Conservation (phyloP, 2,329 filamentous ascomycete genomes). For the Paraconiothyrium brasiliense region DNA sequence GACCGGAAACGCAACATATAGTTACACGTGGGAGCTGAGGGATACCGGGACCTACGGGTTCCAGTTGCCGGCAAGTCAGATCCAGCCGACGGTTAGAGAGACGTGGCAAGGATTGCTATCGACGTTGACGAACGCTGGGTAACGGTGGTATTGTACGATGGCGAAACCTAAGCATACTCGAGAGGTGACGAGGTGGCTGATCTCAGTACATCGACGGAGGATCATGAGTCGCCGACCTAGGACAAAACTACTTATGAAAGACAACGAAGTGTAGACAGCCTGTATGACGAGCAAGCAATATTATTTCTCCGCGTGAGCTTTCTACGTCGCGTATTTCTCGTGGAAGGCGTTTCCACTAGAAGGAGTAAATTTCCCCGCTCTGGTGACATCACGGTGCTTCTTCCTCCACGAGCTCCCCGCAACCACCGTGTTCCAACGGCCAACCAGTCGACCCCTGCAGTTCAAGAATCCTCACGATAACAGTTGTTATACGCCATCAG, state of each 20-base stretch:
- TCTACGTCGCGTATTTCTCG: background rate
- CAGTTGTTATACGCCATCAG: background rate
- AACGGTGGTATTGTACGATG: background rate
- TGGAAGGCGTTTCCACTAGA: background rate
- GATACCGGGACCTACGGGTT: slow-evolving; percentile 60
- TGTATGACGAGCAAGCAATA: background rate
- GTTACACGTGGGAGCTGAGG: slow-evolving; percentile 60
- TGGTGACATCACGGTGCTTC: slow-evolving; percentile 10
- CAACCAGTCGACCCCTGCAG: background rate
- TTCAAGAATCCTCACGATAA: background rate
- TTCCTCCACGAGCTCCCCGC: background rate
- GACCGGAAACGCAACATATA: slow-evolving; percentile 53
- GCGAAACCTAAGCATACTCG: no score
- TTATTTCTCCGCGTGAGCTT: no score
- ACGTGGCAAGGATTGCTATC: slow-evolving; percentile 54
- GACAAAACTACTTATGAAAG: no score
- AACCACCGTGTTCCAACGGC: background rate
- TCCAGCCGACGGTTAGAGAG: slow-evolving; percentile 58
- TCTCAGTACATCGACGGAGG: background rate
- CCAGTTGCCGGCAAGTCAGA: slow-evolving; percentile 59
- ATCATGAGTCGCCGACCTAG: background rate
- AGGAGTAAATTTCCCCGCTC: slow-evolving; percentile 10
- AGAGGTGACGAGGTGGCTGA: no score
- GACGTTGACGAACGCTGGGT: slow-evolving; percentile 36
- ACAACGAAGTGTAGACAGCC: no score